phyloP scores from a whole-genome alignment of 1,284 basidiomycete genomes.

The Rugosomyces carneus region DNA sequence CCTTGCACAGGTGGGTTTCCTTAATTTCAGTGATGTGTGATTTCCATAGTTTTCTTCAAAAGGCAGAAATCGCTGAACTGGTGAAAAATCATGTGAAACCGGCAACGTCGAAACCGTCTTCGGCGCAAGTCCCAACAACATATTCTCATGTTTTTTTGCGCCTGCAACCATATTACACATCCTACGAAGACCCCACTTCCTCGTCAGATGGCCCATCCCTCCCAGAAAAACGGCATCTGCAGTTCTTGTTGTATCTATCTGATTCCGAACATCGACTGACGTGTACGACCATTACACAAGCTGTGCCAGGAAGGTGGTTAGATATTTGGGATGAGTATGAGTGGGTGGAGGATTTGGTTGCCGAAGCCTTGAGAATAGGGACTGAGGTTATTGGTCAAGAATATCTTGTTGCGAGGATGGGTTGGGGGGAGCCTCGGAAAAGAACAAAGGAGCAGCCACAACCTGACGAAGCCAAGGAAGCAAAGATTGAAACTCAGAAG shows the following conservation, averaged over 20 bases:
- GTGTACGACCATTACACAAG: slow-evolving; percentile 76
- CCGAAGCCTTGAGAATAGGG: slow-evolving; percentile 75
- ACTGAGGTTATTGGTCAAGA: slow-evolving; percentile 87
- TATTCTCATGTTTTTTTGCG: slow-evolving; percentile 92
- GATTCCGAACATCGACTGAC: slow-evolving; percentile 78
- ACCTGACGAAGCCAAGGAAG: slow-evolving; percentile 13
- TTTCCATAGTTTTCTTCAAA: background rate
- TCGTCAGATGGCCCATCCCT: slow-evolving; percentile 20
- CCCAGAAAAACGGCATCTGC: slow-evolving; percentile 52
- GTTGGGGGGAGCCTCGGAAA: slow-evolving; percentile 45
- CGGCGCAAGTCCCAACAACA: slow-evolving; percentile 67
- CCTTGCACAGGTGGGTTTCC: slow-evolving; percentile 62
- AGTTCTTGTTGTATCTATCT: slow-evolving; percentile 79
- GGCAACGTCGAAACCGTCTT: slow-evolving; percentile 33
- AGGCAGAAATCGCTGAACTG: slow-evolving; percentile 78
- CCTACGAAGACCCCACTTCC: slow-evolving; percentile 36
- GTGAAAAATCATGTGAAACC: slow-evolving; percentile 53
- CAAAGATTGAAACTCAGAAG: slow-evolving; percentile 14
- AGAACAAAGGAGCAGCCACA: slow-evolving; percentile 12
- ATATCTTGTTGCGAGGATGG: slow-evolving; percentile 77
- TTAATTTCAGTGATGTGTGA: slow-evolving; percentile 2
- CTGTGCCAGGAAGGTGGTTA: slow-evolving; percentile 77
- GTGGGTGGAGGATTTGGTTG: slow-evolving; percentile 92
- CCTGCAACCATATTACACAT: slow-evolving; percentile 79
- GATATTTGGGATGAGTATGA: slow-evolving; percentile 87